A percentile compares a stretch with the other conserved stretches of the same genome.
These are phyloP conservation scores for Cryptosporidium parvum DNA, from an alignment of 169 alveolate species.

Conservation along the genomic window DNA sequence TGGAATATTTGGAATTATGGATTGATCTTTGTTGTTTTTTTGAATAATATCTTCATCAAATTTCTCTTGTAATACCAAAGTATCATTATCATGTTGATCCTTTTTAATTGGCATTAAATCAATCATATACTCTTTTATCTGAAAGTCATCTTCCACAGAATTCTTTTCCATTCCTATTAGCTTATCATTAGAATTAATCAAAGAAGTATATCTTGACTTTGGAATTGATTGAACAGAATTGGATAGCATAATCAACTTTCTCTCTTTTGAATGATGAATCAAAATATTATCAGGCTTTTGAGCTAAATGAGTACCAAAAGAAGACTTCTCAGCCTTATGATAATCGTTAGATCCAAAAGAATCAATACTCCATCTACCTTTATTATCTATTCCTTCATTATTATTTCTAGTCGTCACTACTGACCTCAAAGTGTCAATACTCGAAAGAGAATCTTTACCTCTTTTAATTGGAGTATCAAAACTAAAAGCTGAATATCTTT, in stretches of 20 bases:
- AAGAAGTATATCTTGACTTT: neutral
- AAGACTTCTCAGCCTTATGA: neutral
- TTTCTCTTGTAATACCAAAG: too few relatives aligned
- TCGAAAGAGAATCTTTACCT: neutral
- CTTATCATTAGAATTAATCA: neutral
- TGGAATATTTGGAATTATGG: conserved; percentile 19
- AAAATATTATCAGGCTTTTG: neutral
- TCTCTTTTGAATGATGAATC: neutral
- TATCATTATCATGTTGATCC: neutral
- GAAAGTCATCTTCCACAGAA: neutral
- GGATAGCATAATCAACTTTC: conserved; percentile 14
- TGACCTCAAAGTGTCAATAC: neutral
- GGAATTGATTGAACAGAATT: conserved; percentile 31
- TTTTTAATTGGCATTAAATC: neutral
- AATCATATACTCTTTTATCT: neutral
- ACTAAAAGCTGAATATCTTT: neutral
- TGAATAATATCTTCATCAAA: neutral
- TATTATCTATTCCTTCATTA: neutral
- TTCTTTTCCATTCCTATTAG: neutral
- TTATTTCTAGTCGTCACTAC: neutral
- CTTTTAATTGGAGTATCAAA: neutral
- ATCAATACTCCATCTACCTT: neutral
- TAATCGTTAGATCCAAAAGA: neutral
- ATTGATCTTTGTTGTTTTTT: neutral
- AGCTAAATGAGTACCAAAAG: neutral